Percentiles rank a stretch among this genome's conserved stretches.
Evolutionary conservation across 169 alveolate species (phyloP).

Genomic region (Plasmodium fragile): DNA sequence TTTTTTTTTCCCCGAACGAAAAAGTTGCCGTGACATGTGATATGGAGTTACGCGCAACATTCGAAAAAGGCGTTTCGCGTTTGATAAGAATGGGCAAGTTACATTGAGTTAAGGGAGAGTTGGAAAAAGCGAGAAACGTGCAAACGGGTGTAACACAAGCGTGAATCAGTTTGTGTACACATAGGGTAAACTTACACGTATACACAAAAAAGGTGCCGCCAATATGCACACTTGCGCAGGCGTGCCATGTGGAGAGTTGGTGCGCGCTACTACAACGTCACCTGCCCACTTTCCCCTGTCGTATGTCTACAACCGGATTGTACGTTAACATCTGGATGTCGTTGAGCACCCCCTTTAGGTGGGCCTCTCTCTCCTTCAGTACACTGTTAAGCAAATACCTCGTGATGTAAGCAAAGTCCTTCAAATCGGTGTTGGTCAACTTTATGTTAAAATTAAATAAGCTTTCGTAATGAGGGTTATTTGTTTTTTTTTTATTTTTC

Average conservation of each 20-base stretch:
- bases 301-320: constrained; percentile 65
- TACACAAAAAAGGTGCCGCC: background rate
- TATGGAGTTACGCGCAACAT: background rate
- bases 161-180: background rate
- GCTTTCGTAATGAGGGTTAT: constrained; percentile 36
- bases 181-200: no score
- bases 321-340: constrained; percentile 63
- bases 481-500: constrained; percentile 47
- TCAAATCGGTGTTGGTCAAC: constrained; percentile 19
- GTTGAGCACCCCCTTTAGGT: constrained; percentile 26
- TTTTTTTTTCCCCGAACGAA: constrained; percentile 19
- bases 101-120: background rate
- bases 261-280: background rate
- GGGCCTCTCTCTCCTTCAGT: constrained; percentile 22
- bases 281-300: constrained; percentile 61
- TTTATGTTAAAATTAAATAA: constrained; percentile 46
- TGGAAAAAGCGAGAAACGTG: background rate
- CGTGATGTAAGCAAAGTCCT: constrained; percentile 61
- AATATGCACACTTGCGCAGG: background rate
- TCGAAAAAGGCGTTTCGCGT: background rate
- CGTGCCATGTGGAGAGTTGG: background rate
- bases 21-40: background rate
- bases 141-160: background rate
- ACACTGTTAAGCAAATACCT: constrained; percentile 37
- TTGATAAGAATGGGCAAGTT: background rate